Percentiles rank a stretch among this genome's conserved stretches.
These are phyloP conservation scores for Penicillium sp. DNA, from an alignment of 2,329 filamentous ascomycete genomes.

Conservation along the genomic window DNA sequence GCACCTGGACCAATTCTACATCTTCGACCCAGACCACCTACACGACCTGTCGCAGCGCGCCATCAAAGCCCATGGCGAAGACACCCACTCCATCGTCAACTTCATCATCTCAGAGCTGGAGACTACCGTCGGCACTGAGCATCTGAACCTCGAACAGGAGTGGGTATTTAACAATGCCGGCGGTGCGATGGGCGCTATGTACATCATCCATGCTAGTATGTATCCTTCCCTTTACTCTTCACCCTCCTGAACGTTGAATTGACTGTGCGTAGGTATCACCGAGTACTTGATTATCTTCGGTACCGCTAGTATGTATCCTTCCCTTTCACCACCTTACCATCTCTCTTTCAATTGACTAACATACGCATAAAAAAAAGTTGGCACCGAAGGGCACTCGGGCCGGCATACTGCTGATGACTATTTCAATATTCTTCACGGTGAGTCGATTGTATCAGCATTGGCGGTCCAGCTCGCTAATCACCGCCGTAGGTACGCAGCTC, in stretches of 20 bases:
- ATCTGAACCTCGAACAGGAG: constrained; percentile 68
- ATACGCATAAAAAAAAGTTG: too few species aligned
- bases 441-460: too few species aligned
- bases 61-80: constrained; percentile 65
- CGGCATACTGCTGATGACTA: constrained; percentile 91
- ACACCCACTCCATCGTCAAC: constrained; percentile 63
- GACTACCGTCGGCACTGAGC: constrained; percentile 40
- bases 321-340: too few species aligned
- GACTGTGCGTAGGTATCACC: constrained; percentile 51
- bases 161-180: constrained; percentile 93
- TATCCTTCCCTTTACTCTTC: not conserved
- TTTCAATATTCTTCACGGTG: constrained; percentile 74
- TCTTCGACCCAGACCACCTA: constrained; percentile 65
- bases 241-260: not conserved
- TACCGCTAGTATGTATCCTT: too few species aligned
- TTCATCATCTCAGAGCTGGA: constrained; percentile 66
- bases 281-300: constrained; percentile 90
- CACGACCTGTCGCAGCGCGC: constrained; percentile 63
- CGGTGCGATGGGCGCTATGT: constrained; percentile 88
- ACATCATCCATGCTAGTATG: constrained; percentile 57
- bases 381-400: constrained; percentile 82
- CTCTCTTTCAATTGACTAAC: too few species aligned
- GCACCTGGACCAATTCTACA: constrained; percentile 56
- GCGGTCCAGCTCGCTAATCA: too few species aligned
- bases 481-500: constrained; percentile 36